These are phyloP conservation scores for Alternaria sp. DNA, from an alignment of 2,329 filamentous ascomycete genomes.

Conservation along the genomic window DNA sequence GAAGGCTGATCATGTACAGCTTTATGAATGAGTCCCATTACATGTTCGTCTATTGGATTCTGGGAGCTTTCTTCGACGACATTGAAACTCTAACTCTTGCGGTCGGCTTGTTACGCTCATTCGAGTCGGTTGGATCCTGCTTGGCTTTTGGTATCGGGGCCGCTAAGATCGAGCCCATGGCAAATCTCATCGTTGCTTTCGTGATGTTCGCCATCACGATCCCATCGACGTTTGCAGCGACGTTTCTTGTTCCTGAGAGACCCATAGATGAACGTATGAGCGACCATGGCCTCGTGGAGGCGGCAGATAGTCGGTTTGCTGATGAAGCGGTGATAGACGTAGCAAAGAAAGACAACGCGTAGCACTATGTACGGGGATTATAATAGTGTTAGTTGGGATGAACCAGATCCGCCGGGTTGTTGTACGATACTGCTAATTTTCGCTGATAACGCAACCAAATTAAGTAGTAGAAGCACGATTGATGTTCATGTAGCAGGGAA, in stretches of 20 bases:
- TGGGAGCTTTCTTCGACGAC: conserved; percentile 62
- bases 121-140: neutral
- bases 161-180: conserved; percentile 56
- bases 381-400: neutral
- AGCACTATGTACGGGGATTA: neutral
- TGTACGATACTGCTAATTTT: neutral
- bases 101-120: conserved; percentile 44
- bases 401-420: neutral
- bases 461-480: too few species aligned
- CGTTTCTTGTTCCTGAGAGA: neutral
- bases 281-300: neutral
- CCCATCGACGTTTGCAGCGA: neutral
- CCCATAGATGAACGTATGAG: neutral
- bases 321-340: conserved; percentile 26
- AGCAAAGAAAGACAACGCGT: neutral
- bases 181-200: conserved; percentile 60
- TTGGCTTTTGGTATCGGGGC: conserved; percentile 62
- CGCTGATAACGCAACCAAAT: too few species aligned
- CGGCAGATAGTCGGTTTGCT: neutral
- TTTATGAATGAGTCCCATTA: conserved; percentile 63
- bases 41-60: conserved; percentile 63
- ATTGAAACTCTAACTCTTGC: conserved; percentile 61
- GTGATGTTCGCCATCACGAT: conserved; percentile 58
- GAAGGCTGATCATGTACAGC: conserved; percentile 11
- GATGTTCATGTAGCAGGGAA: too few species aligned